Evolutionary conservation across 2,329 filamentous ascomycete species (phyloP), one percentile per base, ranked within the genome.

Genomic region (Xylariaceae sp.): DNA sequence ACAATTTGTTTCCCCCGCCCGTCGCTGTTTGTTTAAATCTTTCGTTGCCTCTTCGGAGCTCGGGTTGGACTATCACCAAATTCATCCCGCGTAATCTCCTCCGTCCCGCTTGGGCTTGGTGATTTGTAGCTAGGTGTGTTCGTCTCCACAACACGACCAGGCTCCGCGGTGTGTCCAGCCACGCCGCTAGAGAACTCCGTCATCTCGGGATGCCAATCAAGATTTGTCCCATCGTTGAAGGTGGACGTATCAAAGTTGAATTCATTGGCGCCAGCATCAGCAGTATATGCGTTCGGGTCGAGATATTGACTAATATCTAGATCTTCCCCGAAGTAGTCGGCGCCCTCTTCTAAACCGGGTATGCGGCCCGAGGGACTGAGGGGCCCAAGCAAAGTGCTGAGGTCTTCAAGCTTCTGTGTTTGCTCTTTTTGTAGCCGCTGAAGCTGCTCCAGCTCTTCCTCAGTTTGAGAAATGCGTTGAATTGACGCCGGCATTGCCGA

Each of bases 401-500:
- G 76, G 55, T 88, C 84, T 58, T 88, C 83, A 1, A 96, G 87
- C 47, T 88, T 87, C 47, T 80, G 80, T 57, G 87, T 85, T 65
- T 96, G 91, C 56, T 92, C 85, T 29, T 83, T 81, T 67, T 95
- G 89, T 64, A 96, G 76, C 43, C 85, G 86, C 59, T 89, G 83
- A 2, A 97, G 77, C 32, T 87, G 80, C 50, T 94, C 88, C 31
- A 96, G 80, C 59, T 95, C 88, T 11, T 86, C 77, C 58, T 87
- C 80, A 3, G 87, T 91, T 57, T 81, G 81, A 45, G 78, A 81
- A 58, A 94, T 80, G 40, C 85, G 79, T 49, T 81, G 77, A 26
- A 89, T 73, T 11, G 69, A 69, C 0, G 80, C 80, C 1, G 79
- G 76, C 3, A 73, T 71, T 5, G 69, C 65, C 3, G 74, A 66